Percentiles rank a stretch among this genome's conserved stretches.
Evolutionary conservation across 139 green algal genomes (phyloP).

Genomic region (Tetratostichococcus sp.): DNA sequence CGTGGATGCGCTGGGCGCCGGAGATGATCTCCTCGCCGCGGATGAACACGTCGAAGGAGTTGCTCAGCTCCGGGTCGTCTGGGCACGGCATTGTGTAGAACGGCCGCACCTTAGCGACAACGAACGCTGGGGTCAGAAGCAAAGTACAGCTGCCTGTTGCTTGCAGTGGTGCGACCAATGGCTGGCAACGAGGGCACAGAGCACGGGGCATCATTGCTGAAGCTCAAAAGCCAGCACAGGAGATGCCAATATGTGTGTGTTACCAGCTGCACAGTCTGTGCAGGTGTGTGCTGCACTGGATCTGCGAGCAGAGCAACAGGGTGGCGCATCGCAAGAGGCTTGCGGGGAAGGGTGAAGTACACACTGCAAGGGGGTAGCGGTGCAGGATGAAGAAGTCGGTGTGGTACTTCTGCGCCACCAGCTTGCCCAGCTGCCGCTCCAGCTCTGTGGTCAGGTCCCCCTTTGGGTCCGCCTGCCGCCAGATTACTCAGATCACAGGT

Average conservation of each 20-base stretch:
- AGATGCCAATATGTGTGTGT: too few species aligned
- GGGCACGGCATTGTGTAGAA: slow-evolving; percentile 99
- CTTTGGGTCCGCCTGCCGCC: slow-evolving; percentile 67
- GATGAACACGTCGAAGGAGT: slow-evolving; percentile 99
- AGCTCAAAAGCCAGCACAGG: too few species aligned
- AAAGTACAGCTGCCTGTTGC: too few species aligned
- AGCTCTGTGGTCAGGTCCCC: slow-evolving; percentile 92
- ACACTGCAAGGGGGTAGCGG: slow-evolving; percentile 62
- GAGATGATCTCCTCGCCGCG: slow-evolving; percentile 98
- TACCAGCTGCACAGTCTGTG: too few species aligned
- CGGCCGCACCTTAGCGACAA: slow-evolving; percentile 52
- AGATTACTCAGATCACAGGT: too few species aligned
- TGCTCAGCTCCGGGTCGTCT: slow-evolving; percentile 82
- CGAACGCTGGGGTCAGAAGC: neutral
- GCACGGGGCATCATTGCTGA: too few species aligned
- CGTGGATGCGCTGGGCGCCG: slow-evolving; percentile 92
- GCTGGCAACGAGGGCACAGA: too few species aligned
- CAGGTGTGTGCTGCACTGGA: too few species aligned
- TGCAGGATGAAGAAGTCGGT: slow-evolving; percentile 99
- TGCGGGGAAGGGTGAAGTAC: too few species aligned
- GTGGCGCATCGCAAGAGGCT: too few species aligned
- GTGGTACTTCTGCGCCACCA: slow-evolving; percentile 92
- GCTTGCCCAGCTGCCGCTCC: slow-evolving; percentile 79
- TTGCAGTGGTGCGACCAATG: too few species aligned
- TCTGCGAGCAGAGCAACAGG: too few species aligned